These are phyloP conservation scores for Ailanthus altissimus DNA, from an alignment of 345 rosid genomes.

Conservation along the genomic window DNA sequence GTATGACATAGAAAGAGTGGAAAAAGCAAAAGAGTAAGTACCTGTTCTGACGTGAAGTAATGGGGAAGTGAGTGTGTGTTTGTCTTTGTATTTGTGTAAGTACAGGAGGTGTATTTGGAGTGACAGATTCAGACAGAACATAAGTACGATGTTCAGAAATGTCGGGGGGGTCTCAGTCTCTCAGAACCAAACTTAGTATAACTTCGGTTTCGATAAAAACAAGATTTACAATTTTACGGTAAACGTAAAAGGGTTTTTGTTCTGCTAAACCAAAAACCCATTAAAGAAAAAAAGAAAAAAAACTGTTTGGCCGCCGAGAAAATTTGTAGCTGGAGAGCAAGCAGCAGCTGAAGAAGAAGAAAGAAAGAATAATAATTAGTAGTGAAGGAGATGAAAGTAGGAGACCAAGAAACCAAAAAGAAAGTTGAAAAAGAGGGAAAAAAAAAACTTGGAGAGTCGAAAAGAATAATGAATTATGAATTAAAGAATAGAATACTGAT, in stretches of 20 bases:
- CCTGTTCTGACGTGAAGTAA: neutral
- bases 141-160: slow-evolving; percentile 49
- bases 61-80: neutral
- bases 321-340: neutral
- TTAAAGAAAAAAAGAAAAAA: neutral
- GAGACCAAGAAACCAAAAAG: neutral
- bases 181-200: slow-evolving; percentile 2
- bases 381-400: neutral
- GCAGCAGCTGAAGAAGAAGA: neutral
- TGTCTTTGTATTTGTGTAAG: neutral
- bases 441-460: neutral
- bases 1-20: neutral
- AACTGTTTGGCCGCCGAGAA: neutral
- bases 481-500: neutral
- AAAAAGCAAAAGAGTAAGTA: slow-evolving; percentile 9
- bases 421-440: neutral
- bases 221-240: neutral
- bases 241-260: neutral
- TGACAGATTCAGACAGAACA: slow-evolving; percentile 23
- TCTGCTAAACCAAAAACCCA: neutral
- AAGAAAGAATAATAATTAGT: neutral
- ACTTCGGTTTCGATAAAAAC: neutral
- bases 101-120: neutral
- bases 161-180: slow-evolving; percentile 27
- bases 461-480: neutral